phyloP scores from a whole-genome alignment of 164 flowering plant genomes.

The Nelumbo lutea region DNA sequence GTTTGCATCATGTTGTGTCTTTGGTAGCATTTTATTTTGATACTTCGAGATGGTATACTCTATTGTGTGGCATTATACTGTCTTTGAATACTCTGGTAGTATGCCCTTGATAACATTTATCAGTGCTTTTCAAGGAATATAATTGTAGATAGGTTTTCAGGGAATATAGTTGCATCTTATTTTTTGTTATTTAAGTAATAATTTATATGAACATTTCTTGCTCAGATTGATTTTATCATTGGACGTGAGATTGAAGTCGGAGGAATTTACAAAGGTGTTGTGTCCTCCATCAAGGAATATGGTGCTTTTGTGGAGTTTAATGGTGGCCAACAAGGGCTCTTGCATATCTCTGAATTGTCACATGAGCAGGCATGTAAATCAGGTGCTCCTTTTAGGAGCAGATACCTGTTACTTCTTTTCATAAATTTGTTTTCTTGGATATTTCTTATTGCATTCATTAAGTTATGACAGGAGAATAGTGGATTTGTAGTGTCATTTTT shows the following conservation, averaged over 20 bases:
- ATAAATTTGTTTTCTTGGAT: background rate
- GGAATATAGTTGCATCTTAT: background rate
- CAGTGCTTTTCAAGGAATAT: too few relatives aligned
- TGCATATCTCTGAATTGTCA: constrained; percentile 94
- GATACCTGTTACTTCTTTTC: background rate
- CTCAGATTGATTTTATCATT: constrained; percentile 69
- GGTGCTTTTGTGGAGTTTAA: constrained; percentile 97
- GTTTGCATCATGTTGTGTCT: too few relatives aligned
- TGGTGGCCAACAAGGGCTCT: constrained; percentile 96
- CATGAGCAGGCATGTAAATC: constrained; percentile 60
- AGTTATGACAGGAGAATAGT: background rate
- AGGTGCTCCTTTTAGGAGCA: background rate
- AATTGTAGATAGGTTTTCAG: background rate
- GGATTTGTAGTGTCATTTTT: too few relatives aligned
- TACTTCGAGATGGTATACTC: too few relatives aligned
- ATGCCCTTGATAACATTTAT: too few relatives aligned
- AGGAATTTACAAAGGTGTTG: constrained; percentile 78
- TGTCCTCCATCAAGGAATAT: constrained; percentile 79
- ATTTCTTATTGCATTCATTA: background rate
- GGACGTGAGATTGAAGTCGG: constrained; percentile 95
- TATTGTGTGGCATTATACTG: too few relatives aligned
- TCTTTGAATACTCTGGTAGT: too few relatives aligned
- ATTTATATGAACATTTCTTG: background rate
- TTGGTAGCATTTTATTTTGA: too few relatives aligned
- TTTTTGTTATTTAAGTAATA: background rate